Conservation (phyloP, 208 protist species). For the Trypanosoma cruzi region DNA sequence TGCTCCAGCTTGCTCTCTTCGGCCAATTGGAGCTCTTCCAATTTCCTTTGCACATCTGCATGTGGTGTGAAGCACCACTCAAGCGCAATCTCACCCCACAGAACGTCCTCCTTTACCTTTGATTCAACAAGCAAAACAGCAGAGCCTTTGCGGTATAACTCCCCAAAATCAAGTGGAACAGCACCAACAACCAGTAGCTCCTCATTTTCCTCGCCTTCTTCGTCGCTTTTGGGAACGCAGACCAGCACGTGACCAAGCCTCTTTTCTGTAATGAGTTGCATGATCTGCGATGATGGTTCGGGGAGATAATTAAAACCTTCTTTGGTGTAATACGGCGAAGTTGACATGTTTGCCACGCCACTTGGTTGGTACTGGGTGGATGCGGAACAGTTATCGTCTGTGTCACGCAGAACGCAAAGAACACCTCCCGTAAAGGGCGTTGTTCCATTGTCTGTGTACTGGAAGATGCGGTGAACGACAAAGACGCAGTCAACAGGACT, state of each 20-base stretch:
- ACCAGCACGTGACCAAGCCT: slow-evolving; percentile 89
- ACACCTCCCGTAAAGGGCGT: slow-evolving; percentile 70
- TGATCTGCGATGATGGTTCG: slow-evolving; percentile 72
- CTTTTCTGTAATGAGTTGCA: slow-evolving; percentile 87
- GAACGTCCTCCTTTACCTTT: slow-evolving; percentile 81
- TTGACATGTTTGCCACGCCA: slow-evolving; percentile 39
- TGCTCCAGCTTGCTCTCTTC: slow-evolving; percentile 19
- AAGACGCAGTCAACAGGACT: slow-evolving; percentile 73
- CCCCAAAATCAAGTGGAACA: slow-evolving; percentile 86
- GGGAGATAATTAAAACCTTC: slow-evolving; percentile 88
- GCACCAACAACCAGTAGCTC: slow-evolving; percentile 89
- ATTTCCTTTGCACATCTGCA: slow-evolving; percentile 34
- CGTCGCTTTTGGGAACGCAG: slow-evolving; percentile 76
- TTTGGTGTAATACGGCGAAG: slow-evolving; percentile 79
- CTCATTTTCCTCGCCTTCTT: slow-evolving; percentile 54
- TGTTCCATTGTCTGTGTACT: slow-evolving; percentile 88
- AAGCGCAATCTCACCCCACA: slow-evolving; percentile 87
- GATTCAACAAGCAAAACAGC: slow-evolving; percentile 89
- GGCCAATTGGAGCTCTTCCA: slow-evolving; percentile 35
- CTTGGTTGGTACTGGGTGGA: slow-evolving; percentile 64
- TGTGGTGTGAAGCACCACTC: slow-evolving; percentile 58
- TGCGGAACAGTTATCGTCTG: slow-evolving; percentile 89
- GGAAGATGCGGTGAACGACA: slow-evolving; percentile 84
- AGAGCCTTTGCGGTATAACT: slow-evolving; percentile 75
- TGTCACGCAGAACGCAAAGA: slow-evolving; percentile 86